Evolutionary conservation across 352 stramenopile genomes (phyloP), one percentile per base, ranked within the genome.

Genomic region (Thalassiosira exigua): DNA sequence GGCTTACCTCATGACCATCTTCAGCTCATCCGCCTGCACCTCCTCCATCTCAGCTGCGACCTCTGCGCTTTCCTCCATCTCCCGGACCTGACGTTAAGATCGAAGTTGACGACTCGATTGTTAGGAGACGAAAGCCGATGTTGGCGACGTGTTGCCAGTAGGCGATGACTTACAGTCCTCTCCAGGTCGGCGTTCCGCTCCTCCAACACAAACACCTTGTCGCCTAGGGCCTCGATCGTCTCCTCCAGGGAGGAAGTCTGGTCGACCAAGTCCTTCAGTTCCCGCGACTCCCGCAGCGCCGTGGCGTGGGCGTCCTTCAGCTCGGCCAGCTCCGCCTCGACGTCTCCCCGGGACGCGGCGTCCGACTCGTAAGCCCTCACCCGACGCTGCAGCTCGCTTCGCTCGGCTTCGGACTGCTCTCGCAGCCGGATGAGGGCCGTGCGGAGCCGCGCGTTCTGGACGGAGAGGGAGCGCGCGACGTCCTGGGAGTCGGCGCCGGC

Each of bases 11-110:
- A 86, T 86, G 2, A 90, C 22, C 22, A 83, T 81, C 56, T 92
- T 94, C 5, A 91, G 58, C 68, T 94, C 89, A 46, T 94, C 89
- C 1, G 72, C 70, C 67, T 93, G 87, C 12, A 92, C 87, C 84
- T 94, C 89, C 81, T 94, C 89, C 85, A 94, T 92, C 80, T 94
- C 89, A 2, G 85, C 84, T 0, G 83, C 86, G 54, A 94, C 83
- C 53, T 94, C 89, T 1, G 86, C 85, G 70, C 70, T 84, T 57
- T 94, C 89, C 71, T 94, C 89, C 74, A 93, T 58, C 58, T 94
- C 89, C 17, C 79, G 64, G 46, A 93, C n/a, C n/a, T n/a, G n/a
- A n/a, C n/a, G n/a, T n/a, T n/a, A n/a, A n/a, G n/a, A n/a, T n/a
- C n/a, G n/a, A n/a, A n/a, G n/a, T n/a, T n/a, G n/a, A n/a, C n/a